Percentiles rank a stretch among this genome's conserved stretches.
phyloP scores from a whole-genome alignment of 768 basidiomycete genomes.

The Collybiopsis luxurians region DNA sequence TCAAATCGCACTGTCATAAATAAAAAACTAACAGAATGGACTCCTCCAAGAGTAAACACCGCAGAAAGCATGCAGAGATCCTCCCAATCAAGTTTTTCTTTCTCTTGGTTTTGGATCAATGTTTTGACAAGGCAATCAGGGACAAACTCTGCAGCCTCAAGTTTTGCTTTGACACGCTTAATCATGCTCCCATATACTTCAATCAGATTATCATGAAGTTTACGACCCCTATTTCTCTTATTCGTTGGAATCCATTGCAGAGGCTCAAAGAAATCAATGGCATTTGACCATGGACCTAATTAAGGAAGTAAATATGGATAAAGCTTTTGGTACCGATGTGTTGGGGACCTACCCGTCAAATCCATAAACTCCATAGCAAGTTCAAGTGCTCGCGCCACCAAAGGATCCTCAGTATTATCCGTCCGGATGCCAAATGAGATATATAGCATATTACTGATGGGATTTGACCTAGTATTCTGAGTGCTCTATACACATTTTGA shows the following conservation, averaged over 20 bases:
- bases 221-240: slow-evolving; percentile 34
- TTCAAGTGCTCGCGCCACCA: slow-evolving; percentile 17
- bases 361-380: slow-evolving; percentile 25
- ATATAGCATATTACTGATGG: slow-evolving; percentile 23
- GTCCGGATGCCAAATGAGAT: slow-evolving; percentile 23
- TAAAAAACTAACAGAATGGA: slow-evolving; percentile 34
- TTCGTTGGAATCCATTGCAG: slow-evolving; percentile 38
- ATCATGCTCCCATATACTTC: slow-evolving; percentile 38
- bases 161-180: slow-evolving; percentile 29
- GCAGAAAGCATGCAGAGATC: slow-evolving; percentile 40
- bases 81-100: slow-evolving; percentile 32
- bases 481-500: not conserved
- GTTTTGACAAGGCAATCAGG: slow-evolving; percentile 43
- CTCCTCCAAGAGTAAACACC: slow-evolving; percentile 43
- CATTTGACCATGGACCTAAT: slow-evolving; percentile 43
- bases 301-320: no score
- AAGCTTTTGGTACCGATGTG: no score
- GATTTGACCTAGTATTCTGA: not conserved
- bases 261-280: slow-evolving; percentile 41
- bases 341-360: slow-evolving; percentile 17
- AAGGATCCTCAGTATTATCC: slow-evolving; percentile 14
- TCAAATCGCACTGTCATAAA: not conserved
- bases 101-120: slow-evolving; percentile 27
- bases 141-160: slow-evolving; percentile 33
- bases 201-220: slow-evolving; percentile 36